Percentiles rank a stretch among this genome's conserved stretches.
These are phyloP conservation scores for Nymphaea thermarum DNA, from an alignment of 164 flowering plant genomes.

Conservation along the genomic window DNA sequence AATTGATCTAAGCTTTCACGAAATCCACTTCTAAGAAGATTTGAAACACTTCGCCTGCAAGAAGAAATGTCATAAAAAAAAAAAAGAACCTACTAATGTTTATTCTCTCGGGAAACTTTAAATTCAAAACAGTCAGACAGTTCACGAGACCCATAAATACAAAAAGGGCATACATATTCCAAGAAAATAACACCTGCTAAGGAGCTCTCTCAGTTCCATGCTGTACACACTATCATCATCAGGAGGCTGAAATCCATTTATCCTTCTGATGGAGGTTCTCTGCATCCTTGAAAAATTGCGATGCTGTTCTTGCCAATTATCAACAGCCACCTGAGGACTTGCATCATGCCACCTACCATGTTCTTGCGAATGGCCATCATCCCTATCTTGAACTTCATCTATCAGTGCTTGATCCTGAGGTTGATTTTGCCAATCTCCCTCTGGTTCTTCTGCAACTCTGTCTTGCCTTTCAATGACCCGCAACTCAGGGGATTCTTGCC, in stretches of 20 bases:
- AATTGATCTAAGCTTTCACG: slow-evolving; percentile 75
- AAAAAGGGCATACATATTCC: neutral
- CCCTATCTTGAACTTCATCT: slow-evolving; percentile 22
- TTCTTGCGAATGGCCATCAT: slow-evolving; percentile 21
- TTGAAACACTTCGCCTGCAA: slow-evolving; percentile 87
- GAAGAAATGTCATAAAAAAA: slow-evolving; percentile 2
- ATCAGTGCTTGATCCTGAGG: slow-evolving; percentile 30
- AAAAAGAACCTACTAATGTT: too few species aligned
- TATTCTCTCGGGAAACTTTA: neutral
- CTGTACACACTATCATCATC: slow-evolving; percentile 96
- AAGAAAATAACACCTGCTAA: slow-evolving; percentile 64
- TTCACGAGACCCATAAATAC: neutral
- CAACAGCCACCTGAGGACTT: slow-evolving; percentile 36
- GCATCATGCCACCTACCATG: slow-evolving; percentile 52
- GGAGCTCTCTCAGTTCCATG: slow-evolving; percentile 96
- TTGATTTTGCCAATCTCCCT: slow-evolving; percentile 28
- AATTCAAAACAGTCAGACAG: neutral
- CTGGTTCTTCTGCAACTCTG: slow-evolving; percentile 26
- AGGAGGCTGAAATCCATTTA: slow-evolving; percentile 74
- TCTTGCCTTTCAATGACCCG: slow-evolving; percentile 40
- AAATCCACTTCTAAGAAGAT: slow-evolving; percentile 82
- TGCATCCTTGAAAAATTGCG: slow-evolving; percentile 52
- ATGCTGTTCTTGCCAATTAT: slow-evolving; percentile 58
- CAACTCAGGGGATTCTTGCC: slow-evolving; percentile 36
- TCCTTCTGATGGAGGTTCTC: slow-evolving; percentile 46